Evolutionary conservation across 2,329 filamentous ascomycete species (phyloP), one percentile per base, ranked within the genome.

Genomic region (Fusarium sp.): DNA sequence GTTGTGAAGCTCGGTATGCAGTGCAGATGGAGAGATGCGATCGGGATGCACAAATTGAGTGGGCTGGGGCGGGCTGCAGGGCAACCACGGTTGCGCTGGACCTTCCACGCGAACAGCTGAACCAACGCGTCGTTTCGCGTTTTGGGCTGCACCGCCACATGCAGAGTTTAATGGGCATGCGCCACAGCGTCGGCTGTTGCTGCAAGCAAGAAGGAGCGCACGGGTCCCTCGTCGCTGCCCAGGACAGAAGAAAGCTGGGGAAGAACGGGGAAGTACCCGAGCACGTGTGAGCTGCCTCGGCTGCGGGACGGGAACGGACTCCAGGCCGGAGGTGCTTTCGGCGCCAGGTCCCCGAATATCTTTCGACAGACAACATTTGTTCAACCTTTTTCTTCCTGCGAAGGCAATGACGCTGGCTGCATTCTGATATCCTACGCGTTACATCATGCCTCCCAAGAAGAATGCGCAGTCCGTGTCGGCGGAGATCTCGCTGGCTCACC

Each of bases 401-500:
- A 62, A 49, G 61, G 13, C 27, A n/a, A 44, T 20, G 34, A 49
- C 38, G 38, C 34, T 36, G 16, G 20, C 31, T 51, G 60, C 42
- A 51, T 36, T 50, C 16, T 68, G 62, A 69, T 40, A 44, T 13
- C 55, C 25, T 38, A 61, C 53, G 16, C 40, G 16, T 36, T 61
- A 64, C 59, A 73, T 55, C 65, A 86, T 86, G 84, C 78, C 82
- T 73, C 80, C 83, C 65, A 79, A 82, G 75, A 85, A 83, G 77
- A 87, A 85, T 77, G 82, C 83, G 77, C 86, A 85, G 74, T 86
- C 91, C 44, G 90, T 90, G 33, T 86, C 91, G 67, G 93, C 93
- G 64, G 94, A 97, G 82, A 86, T 98, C 71, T 91, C 91, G 59
- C 86, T 98, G 65, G 88, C 93, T 51, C 92, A 94, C 73, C 86